These are phyloP conservation scores for Globisporangium rhizosaccharum DNA, from an alignment of 352 stramenopile species.

Conservation along the genomic window DNA sequence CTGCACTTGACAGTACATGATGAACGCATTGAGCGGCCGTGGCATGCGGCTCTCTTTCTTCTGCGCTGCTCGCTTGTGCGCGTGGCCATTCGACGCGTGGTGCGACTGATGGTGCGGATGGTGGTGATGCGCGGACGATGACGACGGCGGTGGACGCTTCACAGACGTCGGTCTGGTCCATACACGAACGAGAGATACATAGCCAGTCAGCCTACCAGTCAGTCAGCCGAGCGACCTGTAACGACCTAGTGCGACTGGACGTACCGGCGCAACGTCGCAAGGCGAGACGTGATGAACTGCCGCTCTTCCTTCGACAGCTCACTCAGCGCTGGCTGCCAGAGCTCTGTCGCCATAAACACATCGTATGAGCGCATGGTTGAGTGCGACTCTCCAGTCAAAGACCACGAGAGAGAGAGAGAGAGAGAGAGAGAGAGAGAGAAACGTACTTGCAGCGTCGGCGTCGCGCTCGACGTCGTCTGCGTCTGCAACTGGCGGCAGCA, in stretches of 20 bases:
- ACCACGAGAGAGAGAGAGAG: no score
- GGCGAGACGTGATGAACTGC: slow-evolving; percentile 55
- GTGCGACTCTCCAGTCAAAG: background rate
- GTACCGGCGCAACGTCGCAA: slow-evolving; percentile 30
- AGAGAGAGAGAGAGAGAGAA: background rate
- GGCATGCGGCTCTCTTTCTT: slow-evolving; percentile 36
- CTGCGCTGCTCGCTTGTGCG: slow-evolving; percentile 19
- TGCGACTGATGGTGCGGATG: background rate
- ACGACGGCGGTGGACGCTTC: slow-evolving; percentile 24
- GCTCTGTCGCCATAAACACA: slow-evolving; percentile 18
- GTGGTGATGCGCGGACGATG: no score
- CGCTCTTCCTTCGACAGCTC: slow-evolving; percentile 64
- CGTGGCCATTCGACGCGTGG: slow-evolving; percentile 22
- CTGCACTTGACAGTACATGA: slow-evolving; percentile 79
- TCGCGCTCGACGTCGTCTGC: slow-evolving; percentile 42
- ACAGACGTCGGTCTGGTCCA: slow-evolving; percentile 31
- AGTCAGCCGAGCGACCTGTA: no score
- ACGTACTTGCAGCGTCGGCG: slow-evolving; percentile 32
- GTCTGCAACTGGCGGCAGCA: slow-evolving; percentile 31
- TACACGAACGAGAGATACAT: background rate
- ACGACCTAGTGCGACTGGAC: slow-evolving; percentile 3
- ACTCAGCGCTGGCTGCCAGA: slow-evolving; percentile 69
- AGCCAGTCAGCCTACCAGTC: background rate
- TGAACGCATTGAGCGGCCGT: slow-evolving; percentile 76
- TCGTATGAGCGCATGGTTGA: background rate